Percentiles rank a stretch among this genome's conserved stretches.
phyloP scores from a whole-genome alignment of 2,329 filamentous ascomycete genomes.

The Colletotrichum spaethianum region DNA sequence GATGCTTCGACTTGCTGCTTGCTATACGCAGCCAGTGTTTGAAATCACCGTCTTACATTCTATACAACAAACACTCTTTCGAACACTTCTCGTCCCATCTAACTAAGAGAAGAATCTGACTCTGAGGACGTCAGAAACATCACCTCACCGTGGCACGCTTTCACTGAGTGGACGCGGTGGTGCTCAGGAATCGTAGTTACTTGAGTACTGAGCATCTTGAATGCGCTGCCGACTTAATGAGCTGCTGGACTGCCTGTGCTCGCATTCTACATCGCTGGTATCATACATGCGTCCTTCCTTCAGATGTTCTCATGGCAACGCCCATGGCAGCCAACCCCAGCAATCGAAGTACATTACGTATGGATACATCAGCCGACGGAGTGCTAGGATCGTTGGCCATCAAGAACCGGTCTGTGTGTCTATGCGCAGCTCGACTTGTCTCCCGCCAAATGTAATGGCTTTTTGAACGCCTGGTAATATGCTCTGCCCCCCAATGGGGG shows the following conservation, averaged over 20 bases:
- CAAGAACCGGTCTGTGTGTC: not conserved
- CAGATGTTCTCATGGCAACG: not conserved
- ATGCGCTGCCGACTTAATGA: not conserved
- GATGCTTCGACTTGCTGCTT: not conserved
- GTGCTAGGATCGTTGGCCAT: not conserved
- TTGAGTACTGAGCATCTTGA: not conserved
- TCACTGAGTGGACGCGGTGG: not conserved
- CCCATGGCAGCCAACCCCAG: not conserved
- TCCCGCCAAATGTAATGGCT: conserved; percentile 3
- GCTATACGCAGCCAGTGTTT: not conserved
- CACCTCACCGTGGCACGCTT: not conserved
- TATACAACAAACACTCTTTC: not conserved
- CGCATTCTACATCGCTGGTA: not conserved
- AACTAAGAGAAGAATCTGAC: not conserved
- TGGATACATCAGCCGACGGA: not conserved
- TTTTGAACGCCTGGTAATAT: conserved; percentile 30
- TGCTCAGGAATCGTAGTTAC: not conserved
- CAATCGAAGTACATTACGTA: not conserved
- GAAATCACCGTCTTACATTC: not conserved
- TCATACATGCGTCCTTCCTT: not conserved
- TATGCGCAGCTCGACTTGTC: not conserved
- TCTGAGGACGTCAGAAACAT: too few species aligned
- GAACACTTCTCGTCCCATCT: not conserved
- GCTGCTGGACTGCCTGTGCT: not conserved
- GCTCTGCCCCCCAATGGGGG: conserved; percentile 3